Evolutionary conservation across 2,329 filamentous ascomycete genomes (phyloP).

Genomic region (Trichoderma brevicompactum): DNA sequence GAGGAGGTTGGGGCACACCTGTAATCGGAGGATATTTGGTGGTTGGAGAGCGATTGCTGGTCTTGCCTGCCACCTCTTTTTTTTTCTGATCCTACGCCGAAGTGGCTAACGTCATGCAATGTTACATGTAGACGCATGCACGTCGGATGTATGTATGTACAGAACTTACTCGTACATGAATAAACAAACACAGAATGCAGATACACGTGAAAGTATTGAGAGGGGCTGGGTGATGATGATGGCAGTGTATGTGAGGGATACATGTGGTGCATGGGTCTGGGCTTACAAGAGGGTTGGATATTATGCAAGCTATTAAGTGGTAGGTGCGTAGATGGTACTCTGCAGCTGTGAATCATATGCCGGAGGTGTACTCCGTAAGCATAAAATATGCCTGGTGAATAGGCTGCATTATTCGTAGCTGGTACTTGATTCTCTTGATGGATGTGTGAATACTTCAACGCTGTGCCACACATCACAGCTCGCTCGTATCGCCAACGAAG

Average conservation of each 20-base stretch:
- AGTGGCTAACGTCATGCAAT: conserved; percentile 24
- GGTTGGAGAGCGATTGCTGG: conserved; percentile 5
- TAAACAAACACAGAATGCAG: background rate
- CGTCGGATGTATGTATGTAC: conserved; percentile 14
- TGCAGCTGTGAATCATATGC: conserved; percentile 5
- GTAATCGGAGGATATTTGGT: conserved; percentile 13
- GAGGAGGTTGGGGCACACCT: conserved; percentile 1
- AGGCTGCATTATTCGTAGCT: background rate
- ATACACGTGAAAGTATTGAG: conserved; percentile 3
- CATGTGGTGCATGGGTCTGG: conserved; percentile 2
- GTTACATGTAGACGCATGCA: conserved; percentile 19
- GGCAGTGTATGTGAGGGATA: background rate
- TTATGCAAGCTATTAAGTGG: conserved; percentile 24
- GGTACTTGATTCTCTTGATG: background rate
- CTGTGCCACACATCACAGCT: conserved; percentile 3
- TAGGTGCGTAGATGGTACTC: background rate
- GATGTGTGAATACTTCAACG: background rate
- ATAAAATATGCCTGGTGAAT: conserved; percentile 1
- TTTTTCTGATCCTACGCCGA: background rate
- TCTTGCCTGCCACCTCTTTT: conserved; percentile 18
- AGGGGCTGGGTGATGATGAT: conserved; percentile 2
- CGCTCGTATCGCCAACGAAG: conserved; percentile 24
- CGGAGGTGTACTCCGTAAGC: background rate
- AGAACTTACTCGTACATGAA: conserved; percentile 21
- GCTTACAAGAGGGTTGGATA: conserved; percentile 18